Percentiles rank a stretch among this genome's conserved stretches.
Conservation (phyloP, 306 rosid genomes). For the Vigna unguiculata region DNA sequence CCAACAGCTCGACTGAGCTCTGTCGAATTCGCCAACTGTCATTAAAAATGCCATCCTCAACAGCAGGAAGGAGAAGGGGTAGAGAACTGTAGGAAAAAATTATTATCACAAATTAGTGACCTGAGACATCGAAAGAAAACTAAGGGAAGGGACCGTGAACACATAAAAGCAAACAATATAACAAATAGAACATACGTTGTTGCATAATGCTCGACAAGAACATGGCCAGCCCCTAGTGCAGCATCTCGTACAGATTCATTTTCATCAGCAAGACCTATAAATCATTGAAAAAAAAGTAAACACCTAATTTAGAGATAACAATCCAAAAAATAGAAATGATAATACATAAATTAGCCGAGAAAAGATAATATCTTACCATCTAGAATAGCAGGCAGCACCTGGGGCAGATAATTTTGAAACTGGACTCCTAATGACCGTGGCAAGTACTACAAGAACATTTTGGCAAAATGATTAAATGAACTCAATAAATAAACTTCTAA, state of each 20-base stretch:
- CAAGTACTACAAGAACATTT: conserved; percentile 65
- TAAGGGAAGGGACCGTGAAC: background rate
- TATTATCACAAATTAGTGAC: background rate
- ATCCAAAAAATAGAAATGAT: conserved; percentile 21
- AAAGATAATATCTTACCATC: conserved; percentile 66
- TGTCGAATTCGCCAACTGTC: conserved; percentile 98
- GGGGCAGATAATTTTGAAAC: conserved; percentile 91
- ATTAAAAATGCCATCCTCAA: conserved; percentile 96
- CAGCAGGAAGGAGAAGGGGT: conserved; percentile 95
- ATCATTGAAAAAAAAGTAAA: background rate
- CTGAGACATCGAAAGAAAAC: background rate
- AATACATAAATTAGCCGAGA: background rate
- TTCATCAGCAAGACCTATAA: conserved; percentile 96
- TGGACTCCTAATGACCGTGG: conserved; percentile 93
- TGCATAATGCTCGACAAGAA: conserved; percentile 97
- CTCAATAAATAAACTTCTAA: conserved; percentile 16
- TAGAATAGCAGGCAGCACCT: conserved; percentile 92
- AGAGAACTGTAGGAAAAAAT: conserved; percentile 65
- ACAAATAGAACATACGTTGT: conserved; percentile 69
- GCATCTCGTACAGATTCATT: conserved; percentile 99
- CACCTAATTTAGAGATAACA: background rate
- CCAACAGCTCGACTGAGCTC: conserved; percentile 95
- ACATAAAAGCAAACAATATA: conserved; percentile 21
- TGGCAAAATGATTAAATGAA: conserved; percentile 35
- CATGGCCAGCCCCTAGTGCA: conserved; percentile 97